These are phyloP conservation scores for Skeletonema menzelii DNA, from an alignment of 108 stramenopile species.

Conservation along the genomic window DNA sequence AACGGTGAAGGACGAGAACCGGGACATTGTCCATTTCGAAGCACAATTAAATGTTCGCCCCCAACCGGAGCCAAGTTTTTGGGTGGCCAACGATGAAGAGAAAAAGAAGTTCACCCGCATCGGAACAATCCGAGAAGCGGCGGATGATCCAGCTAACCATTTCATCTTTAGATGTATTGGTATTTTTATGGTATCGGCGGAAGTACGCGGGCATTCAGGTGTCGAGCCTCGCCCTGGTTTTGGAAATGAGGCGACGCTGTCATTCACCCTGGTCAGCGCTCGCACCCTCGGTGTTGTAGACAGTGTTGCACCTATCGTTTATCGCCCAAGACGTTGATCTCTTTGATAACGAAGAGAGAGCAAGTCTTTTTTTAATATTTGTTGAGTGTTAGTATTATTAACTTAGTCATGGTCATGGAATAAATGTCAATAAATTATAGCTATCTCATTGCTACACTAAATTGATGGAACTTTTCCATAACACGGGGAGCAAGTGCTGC, in stretches of 20 bases:
- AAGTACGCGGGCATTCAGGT: background rate
- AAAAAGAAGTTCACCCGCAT: background rate
- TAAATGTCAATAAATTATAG: too few species aligned
- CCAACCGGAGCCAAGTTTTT: background rate
- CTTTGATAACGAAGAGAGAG: too few species aligned
- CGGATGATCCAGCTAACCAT: background rate
- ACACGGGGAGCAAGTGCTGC: slow-evolving; percentile 87
- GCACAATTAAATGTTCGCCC: background rate
- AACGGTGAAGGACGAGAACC: background rate
- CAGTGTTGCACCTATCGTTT: background rate
- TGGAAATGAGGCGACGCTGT: background rate
- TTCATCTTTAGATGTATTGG: background rate
- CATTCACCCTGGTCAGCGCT: background rate
- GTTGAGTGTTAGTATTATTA: too few species aligned
- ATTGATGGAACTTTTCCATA: slow-evolving; percentile 93
- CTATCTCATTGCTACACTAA: slow-evolving; percentile 64
- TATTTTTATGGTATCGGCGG: background rate
- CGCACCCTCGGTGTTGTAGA: background rate
- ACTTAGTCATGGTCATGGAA: too few species aligned
- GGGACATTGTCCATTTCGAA: background rate
- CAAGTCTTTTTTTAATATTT: too few species aligned
- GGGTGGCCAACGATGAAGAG: background rate
- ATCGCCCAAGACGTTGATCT: background rate
- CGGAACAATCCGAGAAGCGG: background rate
- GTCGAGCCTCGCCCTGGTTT: background rate